Base-by-base conservation (phyloP, 257 asterid genomes). In the Rubia yunnanensis region DNA sequence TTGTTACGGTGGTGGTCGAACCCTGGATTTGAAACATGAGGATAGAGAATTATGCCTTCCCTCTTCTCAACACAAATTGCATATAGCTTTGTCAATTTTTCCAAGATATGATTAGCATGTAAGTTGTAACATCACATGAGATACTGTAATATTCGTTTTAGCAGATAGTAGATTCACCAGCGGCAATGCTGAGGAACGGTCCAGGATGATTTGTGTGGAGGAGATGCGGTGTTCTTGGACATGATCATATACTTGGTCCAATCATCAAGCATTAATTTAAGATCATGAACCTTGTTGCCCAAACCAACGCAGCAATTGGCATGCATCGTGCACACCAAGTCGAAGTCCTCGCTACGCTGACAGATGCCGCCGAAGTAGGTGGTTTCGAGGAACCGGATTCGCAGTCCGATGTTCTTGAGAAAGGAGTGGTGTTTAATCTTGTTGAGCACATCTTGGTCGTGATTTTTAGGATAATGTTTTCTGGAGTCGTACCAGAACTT, bases 301-400 rank as follows among this genome's bases (percentile, higher is more conserved):
- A 87, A 32, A 11, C 92, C 86, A 27, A 55, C 68, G 60, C 95
- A 87, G 32, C 92, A 88, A 67, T 85, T 88, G 11, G 94, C 90
- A 26, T 55, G 60, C 60, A 55, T 55, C 0, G 60, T 55, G 34
- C 60, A 55, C 14, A 55, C 60, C 60, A 74, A 23, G 49, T 79
- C 71, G 61, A 88, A 46, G 32, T 88, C 81, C 31, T 75, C 76
- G 74, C 87, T 83, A 2, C 84, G 84, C 68, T 75, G 36, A 55
- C 90, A 87, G 70, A 85, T 77, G 48, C 95, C 94, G 3, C 88
- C 84, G 44, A 78, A 83, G 59, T 71, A 73, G 39, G 71, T 63
- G 6, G 90, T 83, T 67, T 83, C 74, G 11, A 85, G 71, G 31
- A 78, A 85, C 68, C 70, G 75, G 3, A 83, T 81, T 71, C 78